Percentiles rank a stretch among this genome's conserved stretches.
These are phyloP conservation scores for Leccinum solheimii DNA, from an alignment of 1,284 basidiomycete species.

Conservation along the genomic window DNA sequence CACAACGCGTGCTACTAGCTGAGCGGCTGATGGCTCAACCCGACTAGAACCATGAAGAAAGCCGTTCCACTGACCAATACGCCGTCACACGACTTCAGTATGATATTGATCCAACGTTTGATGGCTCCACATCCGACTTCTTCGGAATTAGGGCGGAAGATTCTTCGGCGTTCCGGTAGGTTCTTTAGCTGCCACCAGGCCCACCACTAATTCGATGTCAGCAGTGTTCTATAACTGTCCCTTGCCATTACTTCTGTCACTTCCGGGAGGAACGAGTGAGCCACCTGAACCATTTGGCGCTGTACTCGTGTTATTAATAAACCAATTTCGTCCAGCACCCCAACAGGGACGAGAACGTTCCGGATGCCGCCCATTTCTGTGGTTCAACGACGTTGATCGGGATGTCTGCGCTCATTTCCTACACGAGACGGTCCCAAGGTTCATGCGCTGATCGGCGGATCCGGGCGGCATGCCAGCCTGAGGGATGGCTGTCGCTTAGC, in stretches of 20 bases:
- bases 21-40: not conserved
- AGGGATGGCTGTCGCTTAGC: not conserved
- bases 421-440: conserved; percentile 5
- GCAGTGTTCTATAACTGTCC: not conserved
- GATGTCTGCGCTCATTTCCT: conserved; percentile 10
- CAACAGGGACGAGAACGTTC: not conserved
- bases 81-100: not conserved
- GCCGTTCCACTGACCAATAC: not conserved
- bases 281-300: not conserved
- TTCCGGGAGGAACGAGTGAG: not conserved
- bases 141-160: not conserved
- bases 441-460: not conserved
- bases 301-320: not conserved
- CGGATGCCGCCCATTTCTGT: conserved; percentile 17
- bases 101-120: conserved; percentile 1
- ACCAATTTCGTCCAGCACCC: not conserved
- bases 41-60: not conserved
- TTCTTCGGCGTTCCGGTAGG: not conserved
- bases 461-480: conserved; percentile 7
- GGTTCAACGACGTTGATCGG: conserved; percentile 4
- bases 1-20: not conserved
- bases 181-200: not conserved
- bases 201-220: not conserved
- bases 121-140: not conserved
- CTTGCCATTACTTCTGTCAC: not conserved